These are phyloP conservation scores for Trypanosoma lewisi DNA, from an alignment of 208 protist genomes.

Conservation along the genomic window DNA sequence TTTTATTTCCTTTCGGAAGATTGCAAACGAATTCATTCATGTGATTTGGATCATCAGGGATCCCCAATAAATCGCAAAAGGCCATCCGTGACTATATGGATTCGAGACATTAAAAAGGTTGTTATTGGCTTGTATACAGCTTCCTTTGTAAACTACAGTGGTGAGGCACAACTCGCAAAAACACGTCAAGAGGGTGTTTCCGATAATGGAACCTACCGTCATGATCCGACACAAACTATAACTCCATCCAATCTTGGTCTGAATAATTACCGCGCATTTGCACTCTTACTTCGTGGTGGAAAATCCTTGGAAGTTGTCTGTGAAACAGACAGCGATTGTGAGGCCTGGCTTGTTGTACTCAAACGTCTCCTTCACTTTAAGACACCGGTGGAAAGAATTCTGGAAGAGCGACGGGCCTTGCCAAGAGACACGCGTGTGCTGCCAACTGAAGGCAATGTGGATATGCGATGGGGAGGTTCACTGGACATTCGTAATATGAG, in stretches of 20 bases:
- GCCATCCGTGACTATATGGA: conserved; percentile 78
- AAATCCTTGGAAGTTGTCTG: conserved; percentile 90
- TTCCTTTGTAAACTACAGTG: conserved; percentile 74
- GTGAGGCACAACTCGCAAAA: conserved; percentile 67
- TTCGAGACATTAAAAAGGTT: conserved; percentile 85
- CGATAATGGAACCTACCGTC: conserved; percentile 78
- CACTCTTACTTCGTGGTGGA: conserved; percentile 69
- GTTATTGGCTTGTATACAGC: conserved; percentile 83
- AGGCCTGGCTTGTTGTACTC: conserved; percentile 86
- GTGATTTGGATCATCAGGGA: conserved; percentile 81
- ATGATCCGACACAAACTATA: conserved; percentile 72
- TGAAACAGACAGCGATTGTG: conserved; percentile 87
- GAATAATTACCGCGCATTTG: conserved; percentile 89
- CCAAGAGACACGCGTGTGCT: conserved; percentile 9
- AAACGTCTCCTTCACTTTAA: conserved; percentile 77
- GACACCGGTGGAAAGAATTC: conserved; percentile 51
- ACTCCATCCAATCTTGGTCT: conserved; percentile 74
- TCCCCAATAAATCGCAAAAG: conserved; percentile 77
- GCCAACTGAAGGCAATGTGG: conserved; percentile 21
- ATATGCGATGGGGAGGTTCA: conserved; percentile 79
- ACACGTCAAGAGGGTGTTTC: conserved; percentile 63
- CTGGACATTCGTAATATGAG: conserved; percentile 85
- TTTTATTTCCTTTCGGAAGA: conserved; percentile 91
- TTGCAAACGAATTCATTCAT: conserved; percentile 84
- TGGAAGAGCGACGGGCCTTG: conserved; percentile 38